Conservation (phyloP, 1,284 basidiomycete genomes). For the Peniophora sp. region DNA sequence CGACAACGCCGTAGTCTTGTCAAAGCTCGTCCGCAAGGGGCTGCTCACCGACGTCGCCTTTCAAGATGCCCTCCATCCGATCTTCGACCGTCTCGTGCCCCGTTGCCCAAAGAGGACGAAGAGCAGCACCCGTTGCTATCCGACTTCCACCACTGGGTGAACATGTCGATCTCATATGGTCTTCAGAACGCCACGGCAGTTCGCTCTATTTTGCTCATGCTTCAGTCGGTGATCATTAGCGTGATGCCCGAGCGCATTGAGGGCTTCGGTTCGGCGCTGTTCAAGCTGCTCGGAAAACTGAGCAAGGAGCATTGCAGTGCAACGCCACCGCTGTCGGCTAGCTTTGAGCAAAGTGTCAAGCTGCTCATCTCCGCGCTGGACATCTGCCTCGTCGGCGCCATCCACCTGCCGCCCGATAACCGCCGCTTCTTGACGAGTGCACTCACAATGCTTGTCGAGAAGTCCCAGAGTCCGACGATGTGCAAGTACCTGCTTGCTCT, state of each 20-base stretch:
- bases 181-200: slow-evolving; percentile 68
- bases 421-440: slow-evolving; percentile 67
- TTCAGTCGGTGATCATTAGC: slow-evolving; percentile 84
- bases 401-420: slow-evolving; percentile 57
- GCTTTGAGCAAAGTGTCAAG: slow-evolving; percentile 53
- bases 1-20: slow-evolving; percentile 72
- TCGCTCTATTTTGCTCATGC: slow-evolving; percentile 78
- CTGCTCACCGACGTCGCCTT: slow-evolving; percentile 65
- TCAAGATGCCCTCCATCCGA: slow-evolving; percentile 75
- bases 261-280: slow-evolving; percentile 66
- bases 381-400: slow-evolving; percentile 60
- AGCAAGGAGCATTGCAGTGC: slow-evolving; percentile 77
- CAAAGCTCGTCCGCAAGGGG: slow-evolving; percentile 87
- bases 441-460: slow-evolving; percentile 82
- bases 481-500: slow-evolving; percentile 87
- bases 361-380: slow-evolving; percentile 63
- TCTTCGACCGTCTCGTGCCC: slow-evolving; percentile 83
- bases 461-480: slow-evolving; percentile 78
- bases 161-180: slow-evolving; percentile 75
- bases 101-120: slow-evolving; percentile 75
- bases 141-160: slow-evolving; percentile 76
- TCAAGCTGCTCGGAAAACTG: slow-evolving; percentile 82
- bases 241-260: slow-evolving; percentile 83
- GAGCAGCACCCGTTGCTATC: slow-evolving; percentile 58
- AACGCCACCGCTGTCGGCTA: slow-evolving; percentile 29